Percentiles rank a stretch among this genome's conserved stretches.
These are phyloP conservation scores for Juncus inflexus DNA, from an alignment of 176 grass and related monocot genomes.

Conservation along the genomic window DNA sequence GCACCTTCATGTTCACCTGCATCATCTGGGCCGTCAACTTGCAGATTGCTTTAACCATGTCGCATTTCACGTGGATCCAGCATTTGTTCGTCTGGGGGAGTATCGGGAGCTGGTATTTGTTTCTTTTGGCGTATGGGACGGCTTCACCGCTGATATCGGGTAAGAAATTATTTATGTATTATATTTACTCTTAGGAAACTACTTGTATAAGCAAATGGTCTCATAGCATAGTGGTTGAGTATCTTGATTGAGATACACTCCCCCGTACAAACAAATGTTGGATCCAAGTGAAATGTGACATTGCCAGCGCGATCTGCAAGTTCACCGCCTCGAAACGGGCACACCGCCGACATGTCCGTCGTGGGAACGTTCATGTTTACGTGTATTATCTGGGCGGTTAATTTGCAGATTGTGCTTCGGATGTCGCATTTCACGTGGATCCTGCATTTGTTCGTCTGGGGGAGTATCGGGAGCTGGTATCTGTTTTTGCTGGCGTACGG, in stretches of 20 bases:
- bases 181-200: too few species aligned
- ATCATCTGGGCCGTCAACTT: slow-evolving; percentile 98
- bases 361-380: slow-evolving; percentile 96
- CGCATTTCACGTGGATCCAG: slow-evolving; percentile 99
- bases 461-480: slow-evolving; percentile 89
- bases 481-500: slow-evolving; percentile 85
- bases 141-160: slow-evolving; percentile 39
- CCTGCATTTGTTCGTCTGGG: slow-evolving; percentile 89
- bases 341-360: slow-evolving; percentile 88
- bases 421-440: slow-evolving; percentile 99
- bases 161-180: too few species aligned
- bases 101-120: slow-evolving; percentile 84
- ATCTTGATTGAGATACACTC: too few species aligned
- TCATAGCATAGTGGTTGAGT: too few species aligned
- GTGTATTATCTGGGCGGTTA: slow-evolving; percentile 96
- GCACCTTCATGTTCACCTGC: slow-evolving; percentile 96
- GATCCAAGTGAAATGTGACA: too few species aligned
- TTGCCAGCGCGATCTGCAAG: slow-evolving; percentile 91
- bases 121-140: slow-evolving; percentile 68
- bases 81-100: slow-evolving; percentile 94
- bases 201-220: too few species aligned
- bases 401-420: slow-evolving; percentile 85
- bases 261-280: too few species aligned
- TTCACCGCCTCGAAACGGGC: slow-evolving; percentile 65
- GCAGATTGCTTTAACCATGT: slow-evolving; percentile 95